phyloP scores from a whole-genome alignment of 305 asterid species.

The Ajuga reptans region DNA sequence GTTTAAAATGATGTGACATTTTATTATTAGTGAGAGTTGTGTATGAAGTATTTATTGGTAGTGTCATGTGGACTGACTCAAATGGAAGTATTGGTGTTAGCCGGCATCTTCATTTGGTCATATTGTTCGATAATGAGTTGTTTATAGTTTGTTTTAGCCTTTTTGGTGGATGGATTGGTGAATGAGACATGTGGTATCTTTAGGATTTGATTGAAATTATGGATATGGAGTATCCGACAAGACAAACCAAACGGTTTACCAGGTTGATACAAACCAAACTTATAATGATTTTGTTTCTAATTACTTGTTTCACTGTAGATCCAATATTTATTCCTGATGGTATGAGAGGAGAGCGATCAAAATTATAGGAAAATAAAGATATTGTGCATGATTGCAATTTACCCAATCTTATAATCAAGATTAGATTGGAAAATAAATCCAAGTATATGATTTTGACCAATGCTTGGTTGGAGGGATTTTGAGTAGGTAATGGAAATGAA shows the following conservation, averaged over 20 bases:
- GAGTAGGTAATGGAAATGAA: no score
- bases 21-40: background rate
- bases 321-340: no score
- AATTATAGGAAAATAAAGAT: no score
- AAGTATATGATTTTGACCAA: no score
- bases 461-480: no score
- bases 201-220: background rate
- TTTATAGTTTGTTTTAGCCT: background rate
- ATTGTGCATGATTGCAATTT: no score
- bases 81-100: background rate
- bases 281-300: no score
- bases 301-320: no score
- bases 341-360: no score
- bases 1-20: background rate
- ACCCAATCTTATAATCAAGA: no score
- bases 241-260: background rate
- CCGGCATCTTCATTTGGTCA: slow-evolving; percentile 18
- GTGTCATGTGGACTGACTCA: background rate
- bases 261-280: no score
- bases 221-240: background rate
- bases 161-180: background rate
- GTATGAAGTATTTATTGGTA: background rate
- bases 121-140: background rate
- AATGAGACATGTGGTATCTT: background rate
- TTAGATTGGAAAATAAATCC: no score